Conservation (phyloP, 306 rosid species). For the Lathyrus tuberosus region DNA sequence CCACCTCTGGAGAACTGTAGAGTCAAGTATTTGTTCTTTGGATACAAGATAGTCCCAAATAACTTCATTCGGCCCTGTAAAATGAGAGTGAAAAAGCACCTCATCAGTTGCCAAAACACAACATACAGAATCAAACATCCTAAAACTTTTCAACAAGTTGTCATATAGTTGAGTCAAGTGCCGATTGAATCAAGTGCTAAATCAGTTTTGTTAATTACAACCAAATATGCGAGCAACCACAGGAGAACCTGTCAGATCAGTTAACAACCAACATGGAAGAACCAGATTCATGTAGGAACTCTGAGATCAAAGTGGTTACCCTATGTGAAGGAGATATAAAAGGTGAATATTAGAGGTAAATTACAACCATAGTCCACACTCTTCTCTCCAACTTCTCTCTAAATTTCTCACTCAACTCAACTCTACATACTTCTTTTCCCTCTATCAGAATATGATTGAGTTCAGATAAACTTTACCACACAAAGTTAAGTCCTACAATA, state of each 20-base stretch:
- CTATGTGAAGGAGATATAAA: not conserved
- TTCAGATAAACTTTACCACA: not conserved
- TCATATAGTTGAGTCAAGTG: not conserved
- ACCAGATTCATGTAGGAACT: not conserved
- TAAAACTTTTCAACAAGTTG: constrained; percentile 22
- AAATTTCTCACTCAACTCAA: constrained; percentile 9
- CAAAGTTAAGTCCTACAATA: not conserved
- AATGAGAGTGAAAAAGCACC: constrained; percentile 30
- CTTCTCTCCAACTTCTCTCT: not conserved
- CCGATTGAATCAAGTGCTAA: not conserved
- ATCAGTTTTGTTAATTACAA: not conserved
- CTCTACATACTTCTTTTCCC: constrained; percentile 12
- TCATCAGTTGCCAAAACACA: constrained; percentile 13
- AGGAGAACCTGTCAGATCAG: not conserved
- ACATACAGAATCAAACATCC: not conserved
- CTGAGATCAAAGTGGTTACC: not conserved
- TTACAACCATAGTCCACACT: not conserved
- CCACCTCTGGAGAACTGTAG: constrained; percentile 87
- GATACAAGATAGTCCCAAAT: constrained; percentile 91
- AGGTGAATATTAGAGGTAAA: not conserved
- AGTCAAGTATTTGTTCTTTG: constrained; percentile 82
- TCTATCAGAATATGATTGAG: not conserved
- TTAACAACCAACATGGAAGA: constrained; percentile 15
- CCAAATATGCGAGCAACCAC: not conserved
- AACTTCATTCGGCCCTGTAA: constrained; percentile 84